Conservation (phyloP, 2,329 filamentous ascomycete genomes). For the Cadophora gregata region DNA sequence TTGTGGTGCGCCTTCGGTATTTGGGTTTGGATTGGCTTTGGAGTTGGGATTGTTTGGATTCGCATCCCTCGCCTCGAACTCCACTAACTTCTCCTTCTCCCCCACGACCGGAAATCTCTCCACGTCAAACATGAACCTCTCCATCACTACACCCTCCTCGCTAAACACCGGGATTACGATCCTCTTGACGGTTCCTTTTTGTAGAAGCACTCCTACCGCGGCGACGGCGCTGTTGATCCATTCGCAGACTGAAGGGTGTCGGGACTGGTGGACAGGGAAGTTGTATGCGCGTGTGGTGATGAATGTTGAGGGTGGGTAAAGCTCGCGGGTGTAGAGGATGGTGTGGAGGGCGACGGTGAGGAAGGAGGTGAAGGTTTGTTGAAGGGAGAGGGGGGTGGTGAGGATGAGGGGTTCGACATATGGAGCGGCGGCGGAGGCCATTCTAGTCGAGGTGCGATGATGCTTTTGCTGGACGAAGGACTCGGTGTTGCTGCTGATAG, state of each 20-base stretch:
- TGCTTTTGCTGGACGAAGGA: neutral
- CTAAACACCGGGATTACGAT: slow-evolving; percentile 48
- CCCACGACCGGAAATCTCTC: slow-evolving; percentile 47
- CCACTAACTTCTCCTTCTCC: slow-evolving; percentile 44
- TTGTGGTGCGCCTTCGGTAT: neutral
- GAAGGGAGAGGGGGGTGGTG: slow-evolving; percentile 53
- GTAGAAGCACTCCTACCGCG: slow-evolving; percentile 65
- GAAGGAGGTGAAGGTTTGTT: slow-evolving; percentile 67
- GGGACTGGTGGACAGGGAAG: slow-evolving; percentile 71
- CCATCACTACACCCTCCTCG: slow-evolving; percentile 45
- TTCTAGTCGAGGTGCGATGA: slow-evolving; percentile 5
- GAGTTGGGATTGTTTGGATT: neutral
- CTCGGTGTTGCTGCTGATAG: neutral
- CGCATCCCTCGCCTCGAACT: slow-evolving; percentile 39
- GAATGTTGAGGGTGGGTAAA: slow-evolving; percentile 72
- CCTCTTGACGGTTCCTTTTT: slow-evolving; percentile 52
- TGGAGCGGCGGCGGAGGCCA: slow-evolving; percentile 15
- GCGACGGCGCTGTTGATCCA: slow-evolving; percentile 72
- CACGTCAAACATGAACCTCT: slow-evolving; percentile 51
- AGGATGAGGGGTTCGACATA: slow-evolving; percentile 40
- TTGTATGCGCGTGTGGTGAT: slow-evolving; percentile 72
- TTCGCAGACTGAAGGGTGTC: slow-evolving; percentile 72
- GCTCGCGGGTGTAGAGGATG: slow-evolving; percentile 68
- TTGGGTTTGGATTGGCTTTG: neutral
- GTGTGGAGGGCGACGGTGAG: slow-evolving; percentile 73